Evolutionary conservation across 2,329 filamentous ascomycete species (phyloP).

Genomic region (Pyrenophora tritici-repentis): DNA sequence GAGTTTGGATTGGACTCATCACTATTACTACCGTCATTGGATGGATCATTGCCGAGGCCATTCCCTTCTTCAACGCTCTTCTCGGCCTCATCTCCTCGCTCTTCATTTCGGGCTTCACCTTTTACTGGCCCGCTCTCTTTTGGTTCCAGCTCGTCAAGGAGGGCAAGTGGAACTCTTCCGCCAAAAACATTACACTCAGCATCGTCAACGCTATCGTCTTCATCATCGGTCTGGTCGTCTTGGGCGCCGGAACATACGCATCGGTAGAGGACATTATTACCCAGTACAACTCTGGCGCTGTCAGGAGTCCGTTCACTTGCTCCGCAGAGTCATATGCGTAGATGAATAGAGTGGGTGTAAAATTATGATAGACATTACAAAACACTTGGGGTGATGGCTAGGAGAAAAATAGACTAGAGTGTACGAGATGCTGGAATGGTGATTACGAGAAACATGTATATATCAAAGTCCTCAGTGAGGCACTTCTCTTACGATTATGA

Average conservation of each 20-base stretch:
- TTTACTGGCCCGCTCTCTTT: conserved; percentile 47
- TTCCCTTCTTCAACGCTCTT: conserved; percentile 72
- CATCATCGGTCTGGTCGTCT: conserved; percentile 38
- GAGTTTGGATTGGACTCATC: conserved; percentile 65
- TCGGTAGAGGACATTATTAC: conserved; percentile 52
- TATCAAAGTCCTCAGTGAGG: conserved; percentile 1
- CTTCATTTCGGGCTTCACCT: conserved; percentile 72
- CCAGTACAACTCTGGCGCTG: conserved; percentile 46
- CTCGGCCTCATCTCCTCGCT: conserved; percentile 66
- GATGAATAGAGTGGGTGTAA: neutral
- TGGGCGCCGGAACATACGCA: conserved; percentile 52
- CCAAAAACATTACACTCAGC: conserved; percentile 40
- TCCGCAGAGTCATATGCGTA: conserved; percentile 38
- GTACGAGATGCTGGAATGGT: no score
- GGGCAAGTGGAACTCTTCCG: conserved; percentile 49
- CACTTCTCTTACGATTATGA: conserved; percentile 7
- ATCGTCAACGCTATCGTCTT: conserved; percentile 37
- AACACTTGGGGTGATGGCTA: no score
- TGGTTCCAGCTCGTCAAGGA: conserved; percentile 50
- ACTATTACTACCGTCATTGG: conserved; percentile 64
- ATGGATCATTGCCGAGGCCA: conserved; percentile 71
- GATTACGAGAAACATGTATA: conserved; percentile 1
- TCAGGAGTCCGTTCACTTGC: conserved; percentile 51
- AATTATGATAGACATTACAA: no score
- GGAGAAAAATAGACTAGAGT: no score